These are phyloP conservation scores for Byssoonygena ceratinophila DNA, from an alignment of 2,329 filamentous ascomycete species.

Conservation along the genomic window DNA sequence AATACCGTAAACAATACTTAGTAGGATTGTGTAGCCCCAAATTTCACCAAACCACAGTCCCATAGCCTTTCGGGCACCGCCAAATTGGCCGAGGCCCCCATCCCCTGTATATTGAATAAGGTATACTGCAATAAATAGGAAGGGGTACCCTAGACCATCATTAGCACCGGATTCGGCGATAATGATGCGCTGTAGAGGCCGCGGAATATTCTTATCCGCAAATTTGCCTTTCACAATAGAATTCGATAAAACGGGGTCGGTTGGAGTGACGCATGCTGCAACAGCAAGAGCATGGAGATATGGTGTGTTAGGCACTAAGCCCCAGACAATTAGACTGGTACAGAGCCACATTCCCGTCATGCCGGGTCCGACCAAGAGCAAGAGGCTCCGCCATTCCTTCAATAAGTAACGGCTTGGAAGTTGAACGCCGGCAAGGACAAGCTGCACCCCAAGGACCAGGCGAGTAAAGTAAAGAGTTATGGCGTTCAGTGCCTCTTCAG, in stretches of 20 bases:
- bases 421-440: constrained; percentile 80
- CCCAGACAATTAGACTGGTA: constrained; percentile 71
- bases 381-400: constrained; percentile 65
- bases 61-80: constrained; percentile 57
- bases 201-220: constrained; percentile 79
- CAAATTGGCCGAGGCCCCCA: constrained; percentile 44
- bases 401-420: constrained; percentile 71
- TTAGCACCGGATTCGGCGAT: constrained; percentile 78
- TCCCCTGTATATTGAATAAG: constrained; percentile 64
- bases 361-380: constrained; percentile 65
- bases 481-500: constrained; percentile 50
- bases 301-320: constrained; percentile 56
- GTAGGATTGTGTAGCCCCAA: constrained; percentile 68
- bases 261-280: constrained; percentile 81
- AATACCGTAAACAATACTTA: constrained; percentile 68
- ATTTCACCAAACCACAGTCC: constrained; percentile 77
- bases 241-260: constrained; percentile 77
- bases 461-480: constrained; percentile 78
- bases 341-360: constrained; percentile 81
- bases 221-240: constrained; percentile 90
- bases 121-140: constrained; percentile 75
- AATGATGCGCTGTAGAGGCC: constrained; percentile 68
- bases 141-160: constrained; percentile 80
- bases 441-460: constrained; percentile 78
- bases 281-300: constrained; percentile 72